phyloP scores from a whole-genome alignment of 495 filamentous ascomycete species.

The Aspergillus heteromorphus region DNA sequence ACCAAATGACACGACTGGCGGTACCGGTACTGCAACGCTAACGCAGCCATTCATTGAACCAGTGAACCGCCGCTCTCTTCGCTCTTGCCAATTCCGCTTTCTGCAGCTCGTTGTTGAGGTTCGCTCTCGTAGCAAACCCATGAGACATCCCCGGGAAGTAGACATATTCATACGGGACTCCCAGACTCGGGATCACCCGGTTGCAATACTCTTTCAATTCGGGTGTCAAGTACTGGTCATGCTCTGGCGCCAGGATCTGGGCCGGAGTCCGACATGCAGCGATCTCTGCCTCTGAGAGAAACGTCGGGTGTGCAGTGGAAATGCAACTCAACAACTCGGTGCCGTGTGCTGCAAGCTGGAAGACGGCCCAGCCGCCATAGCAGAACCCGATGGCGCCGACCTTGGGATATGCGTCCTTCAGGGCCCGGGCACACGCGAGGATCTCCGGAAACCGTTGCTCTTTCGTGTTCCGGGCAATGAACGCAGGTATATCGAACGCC shows the following conservation, averaged over 20 bases:
- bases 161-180: constrained; percentile 51
- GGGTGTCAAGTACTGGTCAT: constrained; percentile 38
- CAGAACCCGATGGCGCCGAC: constrained; percentile 58
- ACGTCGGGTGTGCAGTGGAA: constrained; percentile 48
- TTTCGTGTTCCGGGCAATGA: constrained; percentile 34
- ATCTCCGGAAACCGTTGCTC: constrained; percentile 50
- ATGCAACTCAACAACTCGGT: constrained; percentile 49
- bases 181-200: constrained; percentile 32
- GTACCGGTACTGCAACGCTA: no score
- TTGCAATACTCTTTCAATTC: constrained; percentile 50
- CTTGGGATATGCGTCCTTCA: constrained; percentile 32
- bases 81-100: not conserved
- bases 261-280: constrained; percentile 46
- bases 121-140: constrained; percentile 42
- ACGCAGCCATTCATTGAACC: not conserved
- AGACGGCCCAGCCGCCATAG: constrained; percentile 55
- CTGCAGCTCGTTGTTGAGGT: constrained; percentile 24
- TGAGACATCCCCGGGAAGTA: constrained; percentile 53
- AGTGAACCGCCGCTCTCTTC: not conserved
- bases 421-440: constrained; percentile 38
- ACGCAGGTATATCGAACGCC: constrained; percentile 36
- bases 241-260: constrained; percentile 55
- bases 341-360: constrained; percentile 41
- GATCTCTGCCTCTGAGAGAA: constrained; percentile 46
- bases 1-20: no score